Evolutionary conservation across 768 basidiomycete genomes (phyloP), one percentile per base, ranked within the genome.

Genomic region (Lepiota brunneoincarnata): DNA sequence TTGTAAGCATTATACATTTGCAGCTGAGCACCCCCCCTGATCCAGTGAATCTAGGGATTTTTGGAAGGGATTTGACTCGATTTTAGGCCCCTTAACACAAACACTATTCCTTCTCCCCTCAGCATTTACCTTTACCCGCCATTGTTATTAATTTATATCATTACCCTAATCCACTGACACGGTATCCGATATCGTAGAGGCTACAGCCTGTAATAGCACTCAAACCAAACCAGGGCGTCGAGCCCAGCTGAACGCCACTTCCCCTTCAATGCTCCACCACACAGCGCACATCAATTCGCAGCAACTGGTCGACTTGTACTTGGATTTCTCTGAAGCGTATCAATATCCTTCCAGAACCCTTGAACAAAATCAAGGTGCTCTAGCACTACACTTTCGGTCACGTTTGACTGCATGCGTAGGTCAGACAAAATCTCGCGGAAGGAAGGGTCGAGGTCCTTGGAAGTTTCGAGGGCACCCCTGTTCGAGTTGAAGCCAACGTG

Each of bases 61-160:
- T 88, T 66, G 87, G 87, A 6, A 81, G 87, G 23, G 87, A 90
- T 64, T 66, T 89, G 54, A 85, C 81, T 18, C 80, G 85, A 12
- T 87, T 89, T 64, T 89, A 67, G 77, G 18, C 17, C 18, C 42
- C 36, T 17, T 41, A 43, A 14, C 17, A 26, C n/a, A 23, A 35
- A 35, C 53, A 54, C 20, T 45, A 38, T 38, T 35, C 35, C 18
- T 20, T 57, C 61, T 62, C 59, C 58, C 58, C 57, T 51, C 54
- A 60, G 58, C 60, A 49, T 54, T 44, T 31, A 24, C 24, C 31
- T 42, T 55, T 51, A 18, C 41, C n/a, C 3, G 4, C 11, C 21
- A 43, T 26, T 31, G 3, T 24, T 40, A 21, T 45, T 20, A 49
- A 31, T 21, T 58, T 55, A 55, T 52, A 55, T 18, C 46, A 18